These are phyloP conservation scores for Camellia oleifera DNA, from an alignment of 179 eudicot species.

Conservation along the genomic window DNA sequence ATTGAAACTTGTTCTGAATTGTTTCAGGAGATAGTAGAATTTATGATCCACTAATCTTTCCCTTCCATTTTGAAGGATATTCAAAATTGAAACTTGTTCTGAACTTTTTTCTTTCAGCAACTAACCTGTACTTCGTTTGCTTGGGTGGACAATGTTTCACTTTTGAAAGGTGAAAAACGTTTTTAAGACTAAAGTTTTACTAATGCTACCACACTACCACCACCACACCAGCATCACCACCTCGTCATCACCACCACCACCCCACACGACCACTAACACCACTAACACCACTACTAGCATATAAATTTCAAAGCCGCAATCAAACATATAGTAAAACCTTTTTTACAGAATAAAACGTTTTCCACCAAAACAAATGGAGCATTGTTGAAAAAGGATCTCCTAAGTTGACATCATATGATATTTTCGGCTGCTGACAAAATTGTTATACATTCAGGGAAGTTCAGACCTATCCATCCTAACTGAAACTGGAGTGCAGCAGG, in stretches of 20 bases:
- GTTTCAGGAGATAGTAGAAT: neutral
- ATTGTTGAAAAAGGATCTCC: neutral
- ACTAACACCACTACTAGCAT: too few species aligned
- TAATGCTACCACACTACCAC: too few species aligned
- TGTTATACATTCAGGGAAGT: conserved; percentile 47
- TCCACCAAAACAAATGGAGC: too few species aligned
- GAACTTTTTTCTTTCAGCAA: neutral
- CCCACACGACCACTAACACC: too few species aligned
- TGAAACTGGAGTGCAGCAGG: conserved; percentile 55
- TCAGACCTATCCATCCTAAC: conserved; percentile 58
- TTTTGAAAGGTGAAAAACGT: too few species aligned
- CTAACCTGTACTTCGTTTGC: neutral
- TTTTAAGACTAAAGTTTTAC: too few species aligned
- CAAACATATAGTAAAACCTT: too few species aligned
- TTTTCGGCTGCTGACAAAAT: conserved; percentile 1
- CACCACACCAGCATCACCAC: too few species aligned
- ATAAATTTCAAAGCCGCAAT: too few species aligned
- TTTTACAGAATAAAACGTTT: too few species aligned
- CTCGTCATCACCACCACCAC: too few species aligned
- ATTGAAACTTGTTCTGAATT: neutral
- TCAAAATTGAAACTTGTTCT: neutral
- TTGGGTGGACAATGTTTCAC: neutral
- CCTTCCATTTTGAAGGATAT: neutral
- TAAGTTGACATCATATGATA: neutral
- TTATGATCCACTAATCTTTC: neutral